These are phyloP conservation scores for Xylaria sp. DNA, from an alignment of 2,329 filamentous ascomycete species.

Conservation along the genomic window DNA sequence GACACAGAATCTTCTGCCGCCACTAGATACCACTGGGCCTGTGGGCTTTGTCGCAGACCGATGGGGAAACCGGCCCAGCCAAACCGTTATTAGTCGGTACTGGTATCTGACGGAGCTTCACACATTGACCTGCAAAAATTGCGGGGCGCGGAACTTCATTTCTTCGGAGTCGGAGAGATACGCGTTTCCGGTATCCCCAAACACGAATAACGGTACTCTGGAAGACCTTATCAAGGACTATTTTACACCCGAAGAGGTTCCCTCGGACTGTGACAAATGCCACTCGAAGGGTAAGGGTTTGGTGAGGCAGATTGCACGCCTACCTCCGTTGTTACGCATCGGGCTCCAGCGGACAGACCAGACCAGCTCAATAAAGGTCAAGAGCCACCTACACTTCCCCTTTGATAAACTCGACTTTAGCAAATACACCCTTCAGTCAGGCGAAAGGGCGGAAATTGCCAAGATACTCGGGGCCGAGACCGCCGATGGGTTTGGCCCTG, in stretches of 20 bases:
- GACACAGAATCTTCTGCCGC: conserved; percentile 19
- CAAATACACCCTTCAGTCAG: conserved; percentile 41
- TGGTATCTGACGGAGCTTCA: conserved; percentile 73
- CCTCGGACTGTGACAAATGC: conserved; percentile 23
- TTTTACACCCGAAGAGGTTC: not conserved
- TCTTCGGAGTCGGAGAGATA: conserved; percentile 12
- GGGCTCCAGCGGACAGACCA: conserved; percentile 52
- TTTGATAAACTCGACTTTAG: conserved; percentile 69
- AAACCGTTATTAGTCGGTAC: conserved; percentile 77
- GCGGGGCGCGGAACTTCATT: conserved; percentile 12
- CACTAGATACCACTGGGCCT: conserved; percentile 38
- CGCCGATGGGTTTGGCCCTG: conserved; percentile 59
- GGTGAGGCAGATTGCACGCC: conserved; percentile 14
- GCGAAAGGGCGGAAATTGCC: conserved; percentile 25
- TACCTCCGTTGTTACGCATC: conserved; percentile 74
- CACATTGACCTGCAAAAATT: conserved; percentile 71
- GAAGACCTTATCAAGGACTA: not conserved
- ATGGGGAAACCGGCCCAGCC: conserved; percentile 73
- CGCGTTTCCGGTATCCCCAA: not conserved
- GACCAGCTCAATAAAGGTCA: conserved; percentile 63
- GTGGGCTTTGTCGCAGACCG: conserved; percentile 70
- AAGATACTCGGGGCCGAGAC: conserved; percentile 43
- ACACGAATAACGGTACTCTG: conserved; percentile 6
- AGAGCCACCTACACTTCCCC: conserved; percentile 76
- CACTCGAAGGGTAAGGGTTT: conserved; percentile 4